These are phyloP conservation scores for Fusarium subtropicale DNA, from an alignment of 2,329 filamentous ascomycete genomes.

Conservation along the genomic window DNA sequence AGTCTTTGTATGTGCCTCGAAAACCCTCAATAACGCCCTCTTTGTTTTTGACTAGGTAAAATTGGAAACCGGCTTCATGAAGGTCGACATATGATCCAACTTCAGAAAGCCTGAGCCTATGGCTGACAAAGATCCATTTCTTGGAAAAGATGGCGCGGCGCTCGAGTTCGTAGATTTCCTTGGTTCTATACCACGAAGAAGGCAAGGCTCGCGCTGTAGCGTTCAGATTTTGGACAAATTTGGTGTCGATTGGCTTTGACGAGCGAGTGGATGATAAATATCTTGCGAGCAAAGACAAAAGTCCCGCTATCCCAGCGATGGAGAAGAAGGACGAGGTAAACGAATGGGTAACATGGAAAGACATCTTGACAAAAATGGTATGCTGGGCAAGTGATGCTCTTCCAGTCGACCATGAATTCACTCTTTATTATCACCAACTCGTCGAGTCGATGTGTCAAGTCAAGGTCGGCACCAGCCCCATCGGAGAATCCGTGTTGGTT, in stretches of 20 bases:
- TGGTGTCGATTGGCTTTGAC: not conserved
- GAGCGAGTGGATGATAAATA: constrained; percentile 7
- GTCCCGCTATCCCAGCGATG: constrained; percentile 24
- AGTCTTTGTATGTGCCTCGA: constrained; percentile 60
- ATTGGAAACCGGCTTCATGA: constrained; percentile 64
- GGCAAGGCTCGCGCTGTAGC: constrained; percentile 55
- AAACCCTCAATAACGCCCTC: constrained; percentile 66
- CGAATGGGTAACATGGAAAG: not conserved
- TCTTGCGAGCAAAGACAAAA: constrained; percentile 50
- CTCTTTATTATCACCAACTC: not conserved
- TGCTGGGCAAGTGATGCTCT: not conserved
- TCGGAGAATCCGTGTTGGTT: not conserved
- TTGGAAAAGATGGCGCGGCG: constrained; percentile 66
- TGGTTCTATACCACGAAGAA: constrained; percentile 61
- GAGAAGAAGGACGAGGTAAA: not conserved
- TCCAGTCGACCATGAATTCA: not conserved
- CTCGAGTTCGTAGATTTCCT: constrained; percentile 65
- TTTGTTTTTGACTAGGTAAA: constrained; percentile 63
- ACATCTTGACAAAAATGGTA: not conserved
- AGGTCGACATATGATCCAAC: constrained; percentile 66
- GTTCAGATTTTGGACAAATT: not conserved
- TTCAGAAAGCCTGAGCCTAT: constrained; percentile 61
- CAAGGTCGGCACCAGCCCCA: too few species aligned
- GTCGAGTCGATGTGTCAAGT: too few species aligned
- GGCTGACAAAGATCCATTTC: constrained; percentile 67